These are phyloP conservation scores for Monosporascus sp. DNA, from an alignment of 2,329 filamentous ascomycete species.

Conservation along the genomic window DNA sequence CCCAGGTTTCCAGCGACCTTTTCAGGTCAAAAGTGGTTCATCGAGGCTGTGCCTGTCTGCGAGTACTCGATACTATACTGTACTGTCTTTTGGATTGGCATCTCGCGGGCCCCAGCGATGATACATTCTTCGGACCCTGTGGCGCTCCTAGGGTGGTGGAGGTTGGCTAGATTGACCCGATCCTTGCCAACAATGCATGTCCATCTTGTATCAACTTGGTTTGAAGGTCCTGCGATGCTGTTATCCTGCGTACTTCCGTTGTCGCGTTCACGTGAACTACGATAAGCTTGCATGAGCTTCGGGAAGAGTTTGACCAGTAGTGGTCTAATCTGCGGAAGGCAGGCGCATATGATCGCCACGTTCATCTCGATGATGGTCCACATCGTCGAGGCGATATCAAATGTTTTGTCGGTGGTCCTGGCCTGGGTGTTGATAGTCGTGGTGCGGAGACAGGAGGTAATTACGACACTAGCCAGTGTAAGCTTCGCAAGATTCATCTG, in stretches of 20 bases:
- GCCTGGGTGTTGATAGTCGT: constrained; percentile 32
- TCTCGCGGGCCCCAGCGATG: constrained; percentile 9
- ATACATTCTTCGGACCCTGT: constrained; percentile 15
- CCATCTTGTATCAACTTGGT: constrained; percentile 13
- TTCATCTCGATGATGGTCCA: constrained; percentile 35
- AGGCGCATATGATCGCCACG: constrained; percentile 31
- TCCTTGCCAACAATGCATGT: constrained; percentile 10
- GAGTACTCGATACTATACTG: constrained; percentile 25
- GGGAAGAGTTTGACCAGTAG: constrained; percentile 25
- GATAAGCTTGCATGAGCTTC: constrained; percentile 18
- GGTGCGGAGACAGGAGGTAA: constrained; percentile 31
- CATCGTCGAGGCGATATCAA: constrained; percentile 28
- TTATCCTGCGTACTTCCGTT: too few species aligned
- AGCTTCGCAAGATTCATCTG: background rate
- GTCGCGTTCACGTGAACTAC: background rate
- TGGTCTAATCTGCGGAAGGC: constrained; percentile 28
- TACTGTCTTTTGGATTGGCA: constrained; percentile 24
- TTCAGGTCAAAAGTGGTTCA: too few species aligned
- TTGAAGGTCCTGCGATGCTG: background rate
- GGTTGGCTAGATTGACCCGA: constrained; percentile 10
- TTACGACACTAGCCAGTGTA: constrained; percentile 18
- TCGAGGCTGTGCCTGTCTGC: background rate
- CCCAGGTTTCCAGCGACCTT: too few species aligned
- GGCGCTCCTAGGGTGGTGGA: constrained; percentile 8
- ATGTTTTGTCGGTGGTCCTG: constrained; percentile 22